Evolutionary conservation across 2,329 filamentous ascomycete genomes (phyloP).

Genomic region (Hymenoscyphus scutula): DNA sequence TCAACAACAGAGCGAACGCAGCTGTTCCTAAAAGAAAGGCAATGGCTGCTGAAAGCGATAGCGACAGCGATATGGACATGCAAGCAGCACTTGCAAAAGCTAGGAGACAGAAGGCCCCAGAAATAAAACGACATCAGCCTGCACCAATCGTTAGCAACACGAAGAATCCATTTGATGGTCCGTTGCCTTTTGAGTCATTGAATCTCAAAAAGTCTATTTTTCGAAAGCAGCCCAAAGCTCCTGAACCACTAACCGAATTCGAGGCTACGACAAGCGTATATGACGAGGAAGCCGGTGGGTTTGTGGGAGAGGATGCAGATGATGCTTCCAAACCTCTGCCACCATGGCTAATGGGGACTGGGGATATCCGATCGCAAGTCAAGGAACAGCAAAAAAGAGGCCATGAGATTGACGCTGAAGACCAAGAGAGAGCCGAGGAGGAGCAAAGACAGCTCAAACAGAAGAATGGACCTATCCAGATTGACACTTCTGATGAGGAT

Average conservation of each 20-base stretch:
- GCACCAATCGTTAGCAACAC: constrained; percentile 48
- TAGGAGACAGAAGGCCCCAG: constrained; percentile 54
- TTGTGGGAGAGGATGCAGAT: constrained; percentile 37
- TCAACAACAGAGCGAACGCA: constrained; percentile 70
- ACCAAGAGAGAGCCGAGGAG: constrained; percentile 55
- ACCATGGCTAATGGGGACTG: constrained; percentile 66
- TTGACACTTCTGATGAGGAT: constrained; percentile 58
- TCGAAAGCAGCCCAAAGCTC: constrained; percentile 39
- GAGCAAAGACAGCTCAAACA: constrained; percentile 49
- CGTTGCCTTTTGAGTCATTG: constrained; percentile 87
- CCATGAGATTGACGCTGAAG: constrained; percentile 61
- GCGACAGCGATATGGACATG: constrained; percentile 79
- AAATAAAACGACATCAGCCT: constrained; percentile 38
- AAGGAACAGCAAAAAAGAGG: constrained; percentile 58
- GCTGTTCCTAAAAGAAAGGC: constrained; percentile 46
- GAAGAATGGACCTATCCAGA: constrained; percentile 55
- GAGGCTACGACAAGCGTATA: constrained; percentile 19
- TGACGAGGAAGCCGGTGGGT: constrained; percentile 41
- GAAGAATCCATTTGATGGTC: constrained; percentile 70
- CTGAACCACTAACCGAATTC: constrained; percentile 22
- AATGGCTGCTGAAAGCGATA: constrained; percentile 42
- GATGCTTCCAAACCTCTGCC: constrained; percentile 55
- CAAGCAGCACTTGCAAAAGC: constrained; percentile 72
- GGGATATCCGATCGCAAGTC: constrained; percentile 64
- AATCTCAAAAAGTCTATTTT: constrained; percentile 65